Conservation (phyloP, 2,329 filamentous ascomycete species). For the Thielaviopsis ethacetica region DNA sequence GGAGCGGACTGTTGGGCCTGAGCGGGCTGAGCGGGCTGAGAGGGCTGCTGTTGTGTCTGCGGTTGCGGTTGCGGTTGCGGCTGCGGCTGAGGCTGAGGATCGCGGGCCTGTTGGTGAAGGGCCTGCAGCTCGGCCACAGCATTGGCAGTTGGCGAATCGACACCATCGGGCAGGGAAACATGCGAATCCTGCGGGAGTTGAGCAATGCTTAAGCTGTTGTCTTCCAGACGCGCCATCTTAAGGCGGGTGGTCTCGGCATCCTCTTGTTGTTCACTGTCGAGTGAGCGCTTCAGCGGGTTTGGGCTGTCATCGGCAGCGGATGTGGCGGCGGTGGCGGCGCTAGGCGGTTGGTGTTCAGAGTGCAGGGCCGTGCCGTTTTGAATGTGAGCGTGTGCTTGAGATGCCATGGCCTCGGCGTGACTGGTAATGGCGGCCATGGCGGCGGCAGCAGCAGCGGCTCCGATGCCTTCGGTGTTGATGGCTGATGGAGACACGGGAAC, state of each 20-base stretch:
- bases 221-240: conserved; percentile 9
- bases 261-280: conserved; percentile 17
- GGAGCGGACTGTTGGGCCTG: not conserved
- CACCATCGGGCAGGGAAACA: not conserved
- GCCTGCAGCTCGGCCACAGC: not conserved
- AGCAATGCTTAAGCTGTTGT: conserved; percentile 11
- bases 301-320: conserved; percentile 19
- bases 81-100: conserved; percentile 8
- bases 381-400: conserved; percentile 14
- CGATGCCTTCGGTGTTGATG: conserved; percentile 18
- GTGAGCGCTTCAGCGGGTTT: conserved; percentile 26
- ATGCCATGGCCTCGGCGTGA: conserved; percentile 25
- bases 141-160: not conserved
- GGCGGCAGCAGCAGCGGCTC: conserved; percentile 7
- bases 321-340: no score
- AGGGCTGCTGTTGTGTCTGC: conserved; percentile 8
- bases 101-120: conserved; percentile 14
- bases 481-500: conserved; percentile 29
- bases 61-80: no score
- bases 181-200: conserved; percentile 23
- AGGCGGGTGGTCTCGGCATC: not conserved
- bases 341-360: conserved; percentile 9
- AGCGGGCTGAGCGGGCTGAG: conserved; percentile 1
- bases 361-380: not conserved
- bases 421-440: conserved; percentile 21